Percentiles rank a stretch among this genome's conserved stretches.
These are phyloP conservation scores for Dactylellina haptotyla DNA, from an alignment of 2,329 filamentous ascomycete genomes.

Conservation along the genomic window DNA sequence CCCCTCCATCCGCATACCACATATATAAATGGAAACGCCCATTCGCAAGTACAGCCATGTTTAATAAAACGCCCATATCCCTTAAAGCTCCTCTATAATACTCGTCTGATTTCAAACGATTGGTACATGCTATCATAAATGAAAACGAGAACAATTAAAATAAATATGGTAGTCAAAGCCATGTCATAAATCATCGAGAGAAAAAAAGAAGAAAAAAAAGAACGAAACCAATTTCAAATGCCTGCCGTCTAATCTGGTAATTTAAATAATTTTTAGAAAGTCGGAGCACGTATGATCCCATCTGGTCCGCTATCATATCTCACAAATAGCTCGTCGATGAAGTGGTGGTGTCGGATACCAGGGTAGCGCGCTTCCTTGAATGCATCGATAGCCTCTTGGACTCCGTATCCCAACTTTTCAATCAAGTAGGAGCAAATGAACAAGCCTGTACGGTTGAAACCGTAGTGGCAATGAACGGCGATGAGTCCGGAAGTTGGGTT, in stretches of 20 bases:
- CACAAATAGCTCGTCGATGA: conserved; percentile 83
- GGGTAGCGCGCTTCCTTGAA: conserved; percentile 79
- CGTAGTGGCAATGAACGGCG: conserved; percentile 85
- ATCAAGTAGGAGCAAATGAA: conserved; percentile 92
- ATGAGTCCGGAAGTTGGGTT: conserved; percentile 53
- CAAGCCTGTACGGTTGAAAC: conserved; percentile 93
- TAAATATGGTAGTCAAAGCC: no score
- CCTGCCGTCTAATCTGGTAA: neutral
- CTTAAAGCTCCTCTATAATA: no score
- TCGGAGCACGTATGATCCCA: conserved; percentile 61
- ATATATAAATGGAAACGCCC: no score
- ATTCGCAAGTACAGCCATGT: no score
- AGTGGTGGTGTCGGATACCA: conserved; percentile 89
- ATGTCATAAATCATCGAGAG: no score
- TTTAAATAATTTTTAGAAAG: conserved; percentile 52
- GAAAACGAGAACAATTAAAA: no score
- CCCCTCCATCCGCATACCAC: no score
- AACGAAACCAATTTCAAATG: neutral
- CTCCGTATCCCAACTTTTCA: conserved; percentile 75
- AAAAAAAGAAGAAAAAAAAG: neutral
- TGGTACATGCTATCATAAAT: no score
- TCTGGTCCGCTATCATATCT: conserved; percentile 71
- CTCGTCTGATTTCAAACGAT: no score
- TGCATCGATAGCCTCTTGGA: conserved; percentile 80
- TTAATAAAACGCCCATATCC: no score